phyloP scores from a whole-genome alignment of 441 rosid species.

The Breynia disticha region DNA sequence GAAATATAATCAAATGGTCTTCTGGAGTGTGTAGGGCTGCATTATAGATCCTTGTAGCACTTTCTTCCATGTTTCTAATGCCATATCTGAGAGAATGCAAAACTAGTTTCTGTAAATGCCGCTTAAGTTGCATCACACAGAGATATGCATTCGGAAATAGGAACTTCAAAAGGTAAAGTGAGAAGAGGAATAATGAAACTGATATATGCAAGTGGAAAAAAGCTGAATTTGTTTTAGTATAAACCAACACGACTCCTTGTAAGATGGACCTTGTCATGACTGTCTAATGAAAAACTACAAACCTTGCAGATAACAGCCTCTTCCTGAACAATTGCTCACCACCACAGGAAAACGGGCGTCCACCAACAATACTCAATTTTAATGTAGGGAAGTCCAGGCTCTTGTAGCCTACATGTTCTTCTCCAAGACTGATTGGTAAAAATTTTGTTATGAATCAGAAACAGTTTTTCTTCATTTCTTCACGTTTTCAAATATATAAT shows the following conservation, averaged over 20 bases:
- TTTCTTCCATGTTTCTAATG: conserved; percentile 55
- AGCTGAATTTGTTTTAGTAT: conserved; percentile 1
- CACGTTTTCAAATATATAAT: not conserved
- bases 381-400: conserved; percentile 55
- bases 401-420: conserved; percentile 65
- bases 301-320: conserved; percentile 59
- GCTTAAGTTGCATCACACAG: not conserved
- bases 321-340: conserved; percentile 49
- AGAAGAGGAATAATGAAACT: not conserved
- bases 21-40: conserved; percentile 56
- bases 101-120: not conserved
- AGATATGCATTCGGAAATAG: not conserved
- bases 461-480: not conserved
- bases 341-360: conserved; percentile 86
- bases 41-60: conserved; percentile 47
- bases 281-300: conserved; percentile 7
- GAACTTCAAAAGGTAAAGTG: not conserved
- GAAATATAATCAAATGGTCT: conserved; percentile 65
- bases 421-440: conserved; percentile 55
- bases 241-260: not conserved
- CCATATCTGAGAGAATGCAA: conserved; percentile 45
- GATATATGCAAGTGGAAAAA: not conserved
- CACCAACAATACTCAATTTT: conserved; percentile 80
- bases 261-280: not conserved
- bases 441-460: conserved; percentile 9